Conservation (phyloP, 2,329 filamentous ascomycete genomes). For the Chrysoporthe deuterocubensis region DNA sequence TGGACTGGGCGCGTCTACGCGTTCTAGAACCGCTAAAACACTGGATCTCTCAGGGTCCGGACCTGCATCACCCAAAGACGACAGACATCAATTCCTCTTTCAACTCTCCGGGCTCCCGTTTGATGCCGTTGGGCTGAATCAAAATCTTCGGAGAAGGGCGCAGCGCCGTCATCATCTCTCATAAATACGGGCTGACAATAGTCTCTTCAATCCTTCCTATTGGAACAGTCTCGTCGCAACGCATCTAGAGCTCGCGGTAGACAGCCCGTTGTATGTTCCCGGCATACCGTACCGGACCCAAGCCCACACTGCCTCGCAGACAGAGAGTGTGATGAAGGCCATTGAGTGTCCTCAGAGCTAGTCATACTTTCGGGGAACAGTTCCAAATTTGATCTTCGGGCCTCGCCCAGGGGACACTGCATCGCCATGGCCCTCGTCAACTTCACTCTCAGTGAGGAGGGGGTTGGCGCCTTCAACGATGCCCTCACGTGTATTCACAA, state of each 20-base stretch:
- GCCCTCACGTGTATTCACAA: slow-evolving; percentile 75
- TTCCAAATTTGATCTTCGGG: not conserved
- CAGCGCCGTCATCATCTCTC: not conserved
- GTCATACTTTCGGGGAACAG: not conserved
- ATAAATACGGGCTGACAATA: no score
- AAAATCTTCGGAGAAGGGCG: not conserved
- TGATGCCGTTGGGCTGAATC: not conserved
- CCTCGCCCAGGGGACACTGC: not conserved
- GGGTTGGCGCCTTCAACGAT: slow-evolving; percentile 72
- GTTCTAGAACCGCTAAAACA: not conserved
- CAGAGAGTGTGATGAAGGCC: not conserved
- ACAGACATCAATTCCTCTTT: not conserved
- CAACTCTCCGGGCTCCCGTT: not conserved
- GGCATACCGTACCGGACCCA: no score
- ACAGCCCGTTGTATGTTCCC: not conserved
- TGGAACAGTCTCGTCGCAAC: not conserved
- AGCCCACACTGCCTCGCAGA: not conserved
- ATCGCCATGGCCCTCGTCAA: slow-evolving; percentile 61
- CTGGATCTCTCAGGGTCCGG: not conserved
- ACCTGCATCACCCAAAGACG: not conserved
- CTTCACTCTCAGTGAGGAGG: slow-evolving; percentile 76
- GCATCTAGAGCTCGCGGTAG: not conserved
- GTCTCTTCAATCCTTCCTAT: not conserved
- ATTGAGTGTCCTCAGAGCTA: not conserved
- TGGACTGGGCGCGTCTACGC: not conserved